These are phyloP conservation scores for Flaveria bidentis DNA, from an alignment of 129 eudicot species.

Conservation along the genomic window DNA sequence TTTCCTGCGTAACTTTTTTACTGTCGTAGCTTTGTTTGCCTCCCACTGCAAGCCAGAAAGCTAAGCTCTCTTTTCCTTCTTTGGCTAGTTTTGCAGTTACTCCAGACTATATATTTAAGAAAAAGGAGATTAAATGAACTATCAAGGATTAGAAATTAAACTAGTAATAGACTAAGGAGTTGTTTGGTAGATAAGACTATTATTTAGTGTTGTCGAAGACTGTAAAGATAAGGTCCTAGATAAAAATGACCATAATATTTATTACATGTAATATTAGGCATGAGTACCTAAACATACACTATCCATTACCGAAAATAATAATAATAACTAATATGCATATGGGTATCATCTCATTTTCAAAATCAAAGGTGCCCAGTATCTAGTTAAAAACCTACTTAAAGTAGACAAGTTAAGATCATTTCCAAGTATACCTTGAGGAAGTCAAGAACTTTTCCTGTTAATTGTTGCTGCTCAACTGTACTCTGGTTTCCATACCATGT, in stretches of 20 bases:
- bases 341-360: not conserved
- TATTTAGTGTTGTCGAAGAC: not conserved
- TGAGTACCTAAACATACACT: conserved; percentile 9
- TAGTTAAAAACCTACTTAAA: conserved; percentile 11
- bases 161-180: not conserved
- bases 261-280: conserved; percentile 7
- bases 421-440: conserved; percentile 64
- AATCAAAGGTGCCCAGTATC: not conserved
- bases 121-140: not conserved
- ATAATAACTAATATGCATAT: not conserved
- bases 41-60: conserved; percentile 94
- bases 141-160: not conserved
- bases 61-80: conserved; percentile 96
- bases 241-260: not conserved
- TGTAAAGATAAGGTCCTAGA: not conserved
- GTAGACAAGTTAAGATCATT: not conserved
- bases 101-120: conserved; percentile 56
- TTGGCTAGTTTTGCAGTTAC: conserved; percentile 61
- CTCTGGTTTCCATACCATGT: conserved; percentile 86
- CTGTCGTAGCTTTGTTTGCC: conserved; percentile 87
- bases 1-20: conserved; percentile 59
- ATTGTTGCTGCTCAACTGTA: conserved; percentile 79
- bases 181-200: not conserved
- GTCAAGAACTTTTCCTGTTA: conserved; percentile 78
- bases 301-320: not conserved